These are phyloP conservation scores for Colletotrichum brevisporum DNA, from an alignment of 2,329 filamentous ascomycete species.

Conservation along the genomic window DNA sequence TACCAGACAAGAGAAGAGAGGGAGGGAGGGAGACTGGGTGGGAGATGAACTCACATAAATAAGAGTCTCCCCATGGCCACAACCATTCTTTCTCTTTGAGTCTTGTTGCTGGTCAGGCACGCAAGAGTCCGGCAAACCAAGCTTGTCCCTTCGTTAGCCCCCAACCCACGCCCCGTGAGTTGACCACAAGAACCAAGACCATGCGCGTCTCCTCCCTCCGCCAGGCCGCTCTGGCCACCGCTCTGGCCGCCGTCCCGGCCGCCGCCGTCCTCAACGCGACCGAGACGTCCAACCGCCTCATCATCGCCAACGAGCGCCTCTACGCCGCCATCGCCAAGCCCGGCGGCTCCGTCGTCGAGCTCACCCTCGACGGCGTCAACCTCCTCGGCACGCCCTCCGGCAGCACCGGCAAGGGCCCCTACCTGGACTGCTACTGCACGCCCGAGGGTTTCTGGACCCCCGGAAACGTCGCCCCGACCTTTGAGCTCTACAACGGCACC, in stretches of 20 bases:
- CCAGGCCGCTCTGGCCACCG: constrained; percentile 18
- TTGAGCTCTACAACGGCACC: constrained; percentile 64
- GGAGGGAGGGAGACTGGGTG: neutral
- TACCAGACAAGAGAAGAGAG: neutral
- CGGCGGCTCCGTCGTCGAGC: constrained; percentile 52
- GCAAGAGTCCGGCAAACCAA: constrained; percentile 16
- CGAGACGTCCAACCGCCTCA: constrained; percentile 50
- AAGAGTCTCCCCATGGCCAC: neutral
- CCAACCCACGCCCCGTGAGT: neutral
- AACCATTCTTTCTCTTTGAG: neutral
- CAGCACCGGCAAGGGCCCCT: constrained; percentile 64
- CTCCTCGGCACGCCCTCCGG: constrained; percentile 62
- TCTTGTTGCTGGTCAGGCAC: constrained; percentile 14
- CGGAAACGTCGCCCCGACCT: constrained; percentile 61
- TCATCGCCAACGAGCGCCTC: constrained; percentile 56
- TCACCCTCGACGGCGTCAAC: constrained; percentile 55
- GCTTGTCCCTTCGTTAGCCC: constrained; percentile 6
- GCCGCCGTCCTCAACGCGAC: constrained; percentile 50
- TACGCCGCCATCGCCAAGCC: constrained; percentile 54
- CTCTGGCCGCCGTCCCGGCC: constrained; percentile 31
- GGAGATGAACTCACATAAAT: constrained; percentile 5
- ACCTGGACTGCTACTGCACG: constrained; percentile 73
- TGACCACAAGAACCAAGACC: neutral
- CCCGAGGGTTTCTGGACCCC: constrained; percentile 70
- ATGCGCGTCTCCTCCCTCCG: constrained; percentile 31